Evolutionary conservation across 192 early-diverging fungal genomes (phyloP).

Genomic region (Coemansia sp.): DNA sequence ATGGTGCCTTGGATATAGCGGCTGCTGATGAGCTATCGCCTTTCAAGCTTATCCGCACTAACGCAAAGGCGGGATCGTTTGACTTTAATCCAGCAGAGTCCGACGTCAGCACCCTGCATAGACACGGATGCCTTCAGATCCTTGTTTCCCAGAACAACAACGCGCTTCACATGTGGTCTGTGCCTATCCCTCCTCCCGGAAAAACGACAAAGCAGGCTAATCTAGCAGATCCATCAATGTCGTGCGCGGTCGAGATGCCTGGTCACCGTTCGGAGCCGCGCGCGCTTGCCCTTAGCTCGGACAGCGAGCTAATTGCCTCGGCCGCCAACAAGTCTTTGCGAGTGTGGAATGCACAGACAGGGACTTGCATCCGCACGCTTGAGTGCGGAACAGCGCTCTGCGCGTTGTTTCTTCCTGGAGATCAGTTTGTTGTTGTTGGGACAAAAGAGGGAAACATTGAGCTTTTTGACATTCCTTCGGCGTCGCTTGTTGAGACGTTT

Average conservation of each 20-base stretch:
- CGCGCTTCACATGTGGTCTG: conserved; percentile 72
- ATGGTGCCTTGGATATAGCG: conserved; percentile 45
- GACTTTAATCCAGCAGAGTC: conserved; percentile 50
- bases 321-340: conserved; percentile 85
- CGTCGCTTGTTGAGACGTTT: conserved; percentile 80
- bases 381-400: conserved; percentile 93
- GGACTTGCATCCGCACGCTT: conserved; percentile 85
- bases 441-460: conserved; percentile 91
- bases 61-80: conserved; percentile 77
- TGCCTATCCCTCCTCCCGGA: conserved; percentile 60
- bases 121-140: conserved; percentile 54
- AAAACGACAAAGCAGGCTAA: conserved; percentile 68
- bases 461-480: conserved; percentile 87
- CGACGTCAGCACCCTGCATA: conserved; percentile 19
- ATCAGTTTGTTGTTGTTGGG: conserved; percentile 84
- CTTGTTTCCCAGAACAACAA: conserved; percentile 84
- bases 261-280: conserved; percentile 94
- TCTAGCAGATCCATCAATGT: conserved; percentile 65
- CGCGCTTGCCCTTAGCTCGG: conserved; percentile 83
- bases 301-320: conserved; percentile 85
- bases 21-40: conserved; percentile 78
- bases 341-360: conserved; percentile 86
- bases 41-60: conserved; percentile 71
- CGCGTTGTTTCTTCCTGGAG: conserved; percentile 89
- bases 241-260: conserved; percentile 74